Percentiles rank a stretch among this genome's conserved stretches.
Conservation (phyloP, 2,329 filamentous ascomycete species). For the Nothophoma quercina region DNA sequence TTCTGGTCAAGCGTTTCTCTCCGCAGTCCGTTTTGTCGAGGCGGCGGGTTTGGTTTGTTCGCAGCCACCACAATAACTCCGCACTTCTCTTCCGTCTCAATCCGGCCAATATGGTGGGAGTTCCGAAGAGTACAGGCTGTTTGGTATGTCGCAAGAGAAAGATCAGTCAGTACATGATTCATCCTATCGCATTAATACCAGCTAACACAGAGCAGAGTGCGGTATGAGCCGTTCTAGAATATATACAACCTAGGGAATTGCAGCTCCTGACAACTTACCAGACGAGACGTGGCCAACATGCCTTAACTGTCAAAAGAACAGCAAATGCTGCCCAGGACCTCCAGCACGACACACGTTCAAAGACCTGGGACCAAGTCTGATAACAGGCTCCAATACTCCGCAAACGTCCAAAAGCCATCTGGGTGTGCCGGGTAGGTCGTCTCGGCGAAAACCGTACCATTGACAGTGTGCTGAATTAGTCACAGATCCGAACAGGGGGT, state of each 20-base stretch:
- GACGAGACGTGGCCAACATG: conserved; percentile 47
- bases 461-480: too few relatives aligned
- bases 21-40: not conserved
- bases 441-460: too few relatives aligned
- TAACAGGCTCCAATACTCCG: conserved; percentile 1
- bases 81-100: too few relatives aligned
- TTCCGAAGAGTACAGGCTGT: conserved; percentile 46
- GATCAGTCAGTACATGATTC: conserved; percentile 35
- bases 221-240: conserved; percentile 19
- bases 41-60: too few relatives aligned
- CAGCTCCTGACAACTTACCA: conserved; percentile 26
- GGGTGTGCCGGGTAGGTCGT: conserved; percentile 8
- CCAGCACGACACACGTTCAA: conserved; percentile 44
- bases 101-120: conserved; percentile 38
- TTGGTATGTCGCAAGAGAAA: conserved; percentile 43
- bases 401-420: not conserved
- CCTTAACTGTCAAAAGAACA: conserved; percentile 45
- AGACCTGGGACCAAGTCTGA: conserved; percentile 35
- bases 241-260: not conserved
- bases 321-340: conserved; percentile 44
- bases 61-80: too few relatives aligned
- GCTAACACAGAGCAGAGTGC: conserved; percentile 28
- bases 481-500: conserved; percentile 23
- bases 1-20: not conserved
- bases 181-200: not conserved